Conservation (phyloP, 2,329 filamentous ascomycete genomes). For the Exophiala viscosa region DNA sequence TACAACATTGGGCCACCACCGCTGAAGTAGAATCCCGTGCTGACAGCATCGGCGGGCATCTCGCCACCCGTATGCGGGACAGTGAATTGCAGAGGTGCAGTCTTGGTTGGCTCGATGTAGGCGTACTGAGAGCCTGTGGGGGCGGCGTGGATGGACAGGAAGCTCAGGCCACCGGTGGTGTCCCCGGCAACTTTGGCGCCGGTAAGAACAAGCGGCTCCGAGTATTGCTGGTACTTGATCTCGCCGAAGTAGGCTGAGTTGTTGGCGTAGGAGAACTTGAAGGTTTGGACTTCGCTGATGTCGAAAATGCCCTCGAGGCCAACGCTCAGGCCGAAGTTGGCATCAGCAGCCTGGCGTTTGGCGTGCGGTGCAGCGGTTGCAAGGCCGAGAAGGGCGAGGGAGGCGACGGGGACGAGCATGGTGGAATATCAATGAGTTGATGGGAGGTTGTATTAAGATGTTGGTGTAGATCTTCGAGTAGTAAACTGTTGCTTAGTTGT, state of each 20-base stretch:
- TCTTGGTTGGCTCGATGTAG: constrained; percentile 7
- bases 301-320: constrained; percentile 1
- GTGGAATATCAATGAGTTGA: too few relatives aligned
- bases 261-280: constrained; percentile 16
- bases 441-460: too few relatives aligned
- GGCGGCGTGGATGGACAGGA: constrained; percentile 12
- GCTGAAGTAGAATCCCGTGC: constrained; percentile 7
- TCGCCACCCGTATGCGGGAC: constrained; percentile 9
- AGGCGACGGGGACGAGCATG: too few relatives aligned
- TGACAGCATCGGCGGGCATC: constrained; percentile 6
- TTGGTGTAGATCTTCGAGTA: too few relatives aligned
- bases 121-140: constrained; percentile 14
- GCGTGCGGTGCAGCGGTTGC: too few relatives aligned
- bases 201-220: constrained; percentile 11
- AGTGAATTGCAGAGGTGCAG: constrained; percentile 12
- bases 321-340: too few relatives aligned
- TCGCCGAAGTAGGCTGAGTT: constrained; percentile 13
- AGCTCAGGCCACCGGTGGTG: constrained; percentile 4
- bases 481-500: too few relatives aligned
- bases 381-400: too few relatives aligned
- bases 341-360: too few relatives aligned
- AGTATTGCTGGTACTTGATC: constrained; percentile 18
- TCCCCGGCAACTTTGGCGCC: constrained; percentile 4
- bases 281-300: constrained; percentile 6
- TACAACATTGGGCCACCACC: constrained; percentile 3